Base-by-base conservation (phyloP, 176 grass and related monocot genomes). In the Raddia guianensis region DNA sequence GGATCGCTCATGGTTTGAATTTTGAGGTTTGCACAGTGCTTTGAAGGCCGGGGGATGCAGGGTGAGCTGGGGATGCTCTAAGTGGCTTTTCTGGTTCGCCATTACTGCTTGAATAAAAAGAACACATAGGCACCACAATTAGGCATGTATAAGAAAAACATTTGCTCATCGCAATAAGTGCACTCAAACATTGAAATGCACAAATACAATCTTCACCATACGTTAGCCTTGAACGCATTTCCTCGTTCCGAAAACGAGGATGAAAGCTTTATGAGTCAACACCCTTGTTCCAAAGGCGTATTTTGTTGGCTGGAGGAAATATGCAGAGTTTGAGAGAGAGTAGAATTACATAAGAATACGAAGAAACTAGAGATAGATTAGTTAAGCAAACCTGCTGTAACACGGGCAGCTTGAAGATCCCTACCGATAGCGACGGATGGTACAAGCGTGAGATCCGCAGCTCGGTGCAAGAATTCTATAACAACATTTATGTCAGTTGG, bases 201-300 rank as follows among this genome's bases (percentile, higher is more conserved):
- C 27, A 27, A 27, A 27, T 27, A 27, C 27, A 27, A 27, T 27
- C 27, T 27, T 27, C 27, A 55, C 6, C 9, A 77, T 81, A 85
- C 95, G 87, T 94, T 74, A 98, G 90, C 61, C 88, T 92, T 84
- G 83, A 66, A 73, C 95, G 92, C 95, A 98, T 98, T 89, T 98
- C 83, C 63, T 89, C 79, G 50, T 83, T 87, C 20, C 88, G 74
- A 37, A 85, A 94, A 81, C 84, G 90, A 53, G 95, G 95, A 77
- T 98, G 92, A 81, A 98, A 98, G 81, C 88, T 98, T 80, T 91
- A 90, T 46, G 95, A 97, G 79, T 97, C 94, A 35, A 97, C 89
- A 9, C 91, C 94, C 84, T 97, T 97, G 75, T 90, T 97, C 94
- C 94, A 97, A 34, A 97, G 83, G 83, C 91, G 91, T 87, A 97